Evolutionary conservation across 139 green algal genomes (phyloP).

Genomic region (Micromonas pusilla): DNA sequence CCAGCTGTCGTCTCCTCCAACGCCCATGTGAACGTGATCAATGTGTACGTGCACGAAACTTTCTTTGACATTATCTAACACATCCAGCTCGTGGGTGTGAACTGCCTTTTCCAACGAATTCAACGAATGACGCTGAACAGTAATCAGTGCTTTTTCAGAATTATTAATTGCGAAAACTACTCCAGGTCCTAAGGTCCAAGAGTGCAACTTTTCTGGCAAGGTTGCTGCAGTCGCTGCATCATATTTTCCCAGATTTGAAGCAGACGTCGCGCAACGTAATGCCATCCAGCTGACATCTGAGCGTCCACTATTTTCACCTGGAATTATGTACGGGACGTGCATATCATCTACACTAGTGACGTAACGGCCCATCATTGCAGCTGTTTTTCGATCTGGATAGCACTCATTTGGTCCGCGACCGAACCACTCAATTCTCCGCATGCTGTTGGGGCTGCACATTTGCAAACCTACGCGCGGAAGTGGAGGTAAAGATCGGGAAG

Average conservation of each 20-base stretch:
- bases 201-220: too few species aligned
- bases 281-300: not conserved
- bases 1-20: slow-evolving; percentile 29
- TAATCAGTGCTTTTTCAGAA: not conserved
- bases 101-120: not conserved
- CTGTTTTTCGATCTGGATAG: slow-evolving; percentile 19
- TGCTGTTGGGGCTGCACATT: not conserved
- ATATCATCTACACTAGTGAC: not conserved
- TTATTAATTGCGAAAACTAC: too few species aligned
- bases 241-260: too few species aligned
- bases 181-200: too few species aligned
- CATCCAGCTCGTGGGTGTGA: slow-evolving; percentile 7
- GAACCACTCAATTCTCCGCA: slow-evolving; percentile 6
- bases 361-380: slow-evolving; percentile 13
- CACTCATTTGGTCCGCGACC: slow-evolving; percentile 21
- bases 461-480: not conserved
- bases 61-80: not conserved
- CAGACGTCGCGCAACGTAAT: too few species aligned
- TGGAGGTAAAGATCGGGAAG: not conserved
- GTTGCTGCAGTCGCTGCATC: too few species aligned
- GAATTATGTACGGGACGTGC: slow-evolving; percentile 20
- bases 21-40: slow-evolving; percentile 17
- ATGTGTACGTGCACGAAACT: slow-evolving; percentile 7
- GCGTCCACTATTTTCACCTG: slow-evolving; percentile 22
- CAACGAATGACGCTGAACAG: not conserved